These are phyloP conservation scores for Stylosanthes scabra DNA, from an alignment of 331 rosid species.

Conservation along the genomic window DNA sequence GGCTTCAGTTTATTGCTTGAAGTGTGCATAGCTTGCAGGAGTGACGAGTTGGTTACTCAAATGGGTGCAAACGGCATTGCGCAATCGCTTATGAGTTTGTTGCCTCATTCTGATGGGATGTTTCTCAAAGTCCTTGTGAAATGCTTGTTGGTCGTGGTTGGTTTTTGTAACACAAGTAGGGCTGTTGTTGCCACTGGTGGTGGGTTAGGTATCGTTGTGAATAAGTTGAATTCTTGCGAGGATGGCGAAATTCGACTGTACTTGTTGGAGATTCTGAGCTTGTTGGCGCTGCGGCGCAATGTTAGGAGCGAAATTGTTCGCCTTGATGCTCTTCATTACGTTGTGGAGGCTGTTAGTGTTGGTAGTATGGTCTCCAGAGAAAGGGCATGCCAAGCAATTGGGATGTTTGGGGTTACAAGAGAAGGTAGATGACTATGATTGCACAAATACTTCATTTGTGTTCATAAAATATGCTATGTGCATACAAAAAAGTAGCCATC, in stretches of 20 bases:
- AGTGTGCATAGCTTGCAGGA: constrained; percentile 52
- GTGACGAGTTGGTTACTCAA: constrained; percentile 48
- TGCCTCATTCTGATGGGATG: constrained; percentile 44
- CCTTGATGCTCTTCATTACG: constrained; percentile 43
- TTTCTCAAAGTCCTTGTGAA: constrained; percentile 45
- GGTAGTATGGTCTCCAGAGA: constrained; percentile 63
- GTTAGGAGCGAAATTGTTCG: constrained; percentile 54
- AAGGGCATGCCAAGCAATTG: constrained; percentile 62
- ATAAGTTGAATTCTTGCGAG: constrained; percentile 38
- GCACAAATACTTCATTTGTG: too few species aligned
- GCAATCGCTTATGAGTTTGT: constrained; percentile 41
- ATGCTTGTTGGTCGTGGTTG: constrained; percentile 52
- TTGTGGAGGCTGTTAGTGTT: constrained; percentile 62
- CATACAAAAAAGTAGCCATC: too few species aligned
- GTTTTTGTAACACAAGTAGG: constrained; percentile 49
- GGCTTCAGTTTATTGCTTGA: constrained; percentile 62
- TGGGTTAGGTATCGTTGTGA: constrained; percentile 48
- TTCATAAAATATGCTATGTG: too few species aligned
- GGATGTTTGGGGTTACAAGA: constrained; percentile 51
- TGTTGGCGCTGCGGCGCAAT: constrained; percentile 49
- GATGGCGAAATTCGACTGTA: constrained; percentile 35
- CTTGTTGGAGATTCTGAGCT: constrained; percentile 62
- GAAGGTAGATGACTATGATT: constrained; percentile 28
- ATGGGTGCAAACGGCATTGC: constrained; percentile 47
- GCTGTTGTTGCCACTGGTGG: constrained; percentile 43